Conservation (phyloP, 768 basidiomycete genomes). For the Aureoboletus auriporus region DNA sequence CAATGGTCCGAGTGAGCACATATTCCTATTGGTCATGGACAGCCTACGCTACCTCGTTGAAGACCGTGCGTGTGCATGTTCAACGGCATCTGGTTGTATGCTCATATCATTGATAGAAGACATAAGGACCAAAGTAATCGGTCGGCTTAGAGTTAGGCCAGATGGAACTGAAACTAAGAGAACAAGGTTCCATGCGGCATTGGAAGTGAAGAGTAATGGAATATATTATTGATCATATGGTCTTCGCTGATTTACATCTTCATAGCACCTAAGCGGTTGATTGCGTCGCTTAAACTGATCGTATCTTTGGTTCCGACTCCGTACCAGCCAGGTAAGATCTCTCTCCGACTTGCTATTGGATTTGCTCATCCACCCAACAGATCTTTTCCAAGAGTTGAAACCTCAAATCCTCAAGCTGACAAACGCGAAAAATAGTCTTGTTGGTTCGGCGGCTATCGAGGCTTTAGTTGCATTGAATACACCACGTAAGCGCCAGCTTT, state of each 20-base stretch:
- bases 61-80: neutral
- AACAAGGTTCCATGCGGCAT: neutral
- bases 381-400: neutral
- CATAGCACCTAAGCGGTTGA: constrained; percentile 1
- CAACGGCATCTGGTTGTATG: neutral
- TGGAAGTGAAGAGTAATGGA: constrained; percentile 5
- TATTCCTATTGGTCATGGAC: neutral
- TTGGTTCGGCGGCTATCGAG: constrained; percentile 6
- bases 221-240: neutral
- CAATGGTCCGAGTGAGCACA: neutral
- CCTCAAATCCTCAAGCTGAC: neutral
- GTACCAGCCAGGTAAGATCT: neutral
- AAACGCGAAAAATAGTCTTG: neutral
- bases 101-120: neutral
- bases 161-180: neutral
- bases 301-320: neutral
- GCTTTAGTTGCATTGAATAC: constrained; percentile 1
- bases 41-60: neutral
- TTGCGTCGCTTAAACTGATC: constrained; percentile 1
- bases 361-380: neutral
- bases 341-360: neutral
- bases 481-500: neutral
- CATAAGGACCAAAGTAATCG: neutral
- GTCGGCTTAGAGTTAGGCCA: neutral
- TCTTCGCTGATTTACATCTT: neutral